Conservation (phyloP, 1,284 basidiomycete species). For the Papiliotrema laurentii region DNA sequence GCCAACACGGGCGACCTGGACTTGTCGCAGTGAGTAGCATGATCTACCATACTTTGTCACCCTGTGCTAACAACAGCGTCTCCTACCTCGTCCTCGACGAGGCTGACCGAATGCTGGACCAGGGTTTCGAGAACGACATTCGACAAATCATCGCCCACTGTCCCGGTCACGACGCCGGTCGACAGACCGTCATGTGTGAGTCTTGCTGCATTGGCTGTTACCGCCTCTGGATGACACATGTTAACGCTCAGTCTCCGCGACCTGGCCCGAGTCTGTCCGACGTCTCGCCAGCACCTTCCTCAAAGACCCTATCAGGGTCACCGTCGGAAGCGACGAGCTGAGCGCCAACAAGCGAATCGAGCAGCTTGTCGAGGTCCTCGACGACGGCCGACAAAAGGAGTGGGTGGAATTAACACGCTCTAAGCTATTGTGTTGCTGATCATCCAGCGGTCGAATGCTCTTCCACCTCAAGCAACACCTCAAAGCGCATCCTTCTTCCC, state of each 20-base stretch:
- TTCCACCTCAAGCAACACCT: constrained; percentile 65
- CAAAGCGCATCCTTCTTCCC: constrained; percentile 46
- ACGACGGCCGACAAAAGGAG: constrained; percentile 84
- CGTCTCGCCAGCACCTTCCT: constrained; percentile 89
- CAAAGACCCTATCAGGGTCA: constrained; percentile 78
- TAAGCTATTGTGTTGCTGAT: neutral
- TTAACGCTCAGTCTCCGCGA: constrained; percentile 74
- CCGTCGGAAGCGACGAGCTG: constrained; percentile 92
- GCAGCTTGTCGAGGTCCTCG: constrained; percentile 77
- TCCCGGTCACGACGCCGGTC: constrained; percentile 57
- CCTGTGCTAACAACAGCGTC: constrained; percentile 54
- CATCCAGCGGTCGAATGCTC: constrained; percentile 62
- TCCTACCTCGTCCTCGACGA: constrained; percentile 93
- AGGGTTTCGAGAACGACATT: constrained; percentile 98
- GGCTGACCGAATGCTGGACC: constrained; percentile 97
- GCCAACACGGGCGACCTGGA: constrained; percentile 79
- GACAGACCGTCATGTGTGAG: constrained; percentile 91
- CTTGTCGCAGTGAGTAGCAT: constrained; percentile 60
- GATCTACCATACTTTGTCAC: neutral
- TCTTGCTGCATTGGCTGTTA: constrained; percentile 14
- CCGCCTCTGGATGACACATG: neutral
- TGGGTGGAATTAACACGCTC: constrained; percentile 38
- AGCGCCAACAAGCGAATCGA: constrained; percentile 87
- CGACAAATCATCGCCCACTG: constrained; percentile 80
- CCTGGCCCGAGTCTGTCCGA: constrained; percentile 96